Conservation (phyloP, 495 filamentous ascomycete genomes). For the Penicillium riverlandense region DNA sequence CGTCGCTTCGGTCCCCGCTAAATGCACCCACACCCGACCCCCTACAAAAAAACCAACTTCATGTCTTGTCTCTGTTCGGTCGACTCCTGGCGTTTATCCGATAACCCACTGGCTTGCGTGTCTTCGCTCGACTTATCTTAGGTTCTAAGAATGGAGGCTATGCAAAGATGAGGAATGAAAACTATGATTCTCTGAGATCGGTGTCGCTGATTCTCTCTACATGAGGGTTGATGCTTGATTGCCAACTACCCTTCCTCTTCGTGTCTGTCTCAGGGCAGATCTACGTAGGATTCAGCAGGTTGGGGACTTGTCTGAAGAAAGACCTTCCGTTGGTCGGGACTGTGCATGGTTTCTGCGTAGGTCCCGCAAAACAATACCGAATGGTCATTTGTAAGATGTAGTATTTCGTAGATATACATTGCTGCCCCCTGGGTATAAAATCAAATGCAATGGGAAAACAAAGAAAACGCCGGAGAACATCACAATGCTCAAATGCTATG, state of each 20-base stretch:
- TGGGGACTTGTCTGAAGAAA: too few relatives aligned
- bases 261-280: conserved; percentile 3
- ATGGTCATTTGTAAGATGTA: conserved; percentile 13
- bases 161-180: conserved; percentile 47
- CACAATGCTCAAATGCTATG: conserved; percentile 4
- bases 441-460: not conserved
- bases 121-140: conserved; percentile 8
- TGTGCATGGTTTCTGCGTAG: not conserved
- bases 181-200: conserved; percentile 59
- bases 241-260: conserved; percentile 55
- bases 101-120: conserved; percentile 10
- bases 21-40: conserved; percentile 13
- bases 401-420: conserved; percentile 6
- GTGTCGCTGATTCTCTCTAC: conserved; percentile 78
- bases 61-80: conserved; percentile 23
- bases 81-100: conserved; percentile 25
- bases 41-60: conserved; percentile 14
- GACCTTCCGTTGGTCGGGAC: not conserved
- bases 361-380: not conserved
- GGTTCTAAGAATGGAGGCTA: conserved; percentile 26
- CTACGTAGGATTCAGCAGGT: conserved; percentile 12
- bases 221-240: conserved; percentile 78
- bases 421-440: conserved; percentile 13
- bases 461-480: conserved; percentile 3
- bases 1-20: conserved; percentile 53